A percentile compares a stretch with the other conserved stretches of the same genome.
Conservation (phyloP, 352 stramenopile genomes). For the Phytophthora crassamura region DNA sequence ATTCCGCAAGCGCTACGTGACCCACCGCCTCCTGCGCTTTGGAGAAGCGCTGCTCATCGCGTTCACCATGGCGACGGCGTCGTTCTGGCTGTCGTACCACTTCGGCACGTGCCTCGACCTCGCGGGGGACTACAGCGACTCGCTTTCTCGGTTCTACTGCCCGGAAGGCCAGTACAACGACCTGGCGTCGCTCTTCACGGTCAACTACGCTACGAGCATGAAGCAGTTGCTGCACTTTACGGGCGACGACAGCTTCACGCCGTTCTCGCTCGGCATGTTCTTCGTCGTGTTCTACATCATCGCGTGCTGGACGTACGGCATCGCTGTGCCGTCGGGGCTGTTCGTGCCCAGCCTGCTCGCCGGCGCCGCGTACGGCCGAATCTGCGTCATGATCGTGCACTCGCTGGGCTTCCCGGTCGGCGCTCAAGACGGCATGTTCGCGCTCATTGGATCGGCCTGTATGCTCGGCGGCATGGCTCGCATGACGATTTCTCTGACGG, state of each 20-base stretch:
- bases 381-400: conserved; percentile 76
- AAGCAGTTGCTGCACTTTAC: conserved; percentile 98
- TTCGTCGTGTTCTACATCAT: conserved; percentile 95
- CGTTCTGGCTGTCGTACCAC: conserved; percentile 83
- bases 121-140: conserved; percentile 67
- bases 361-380: conserved; percentile 94
- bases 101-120: conserved; percentile 70
- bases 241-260: conserved; percentile 91
- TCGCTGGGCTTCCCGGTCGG: conserved; percentile 68
- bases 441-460: conserved; percentile 95
- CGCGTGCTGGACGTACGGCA: conserved; percentile 96
- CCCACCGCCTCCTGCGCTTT: conserved; percentile 72
- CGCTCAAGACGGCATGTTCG: conserved; percentile 94
- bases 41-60: conserved; percentile 70
- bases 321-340: conserved; percentile 96
- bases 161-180: conserved; percentile 97
- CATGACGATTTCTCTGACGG: conserved; percentile 99
- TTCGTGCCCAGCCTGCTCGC: conserved; percentile 97
- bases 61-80: conserved; percentile 64
- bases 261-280: conserved; percentile 95
- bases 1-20: conserved; percentile 69
- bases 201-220: conserved; percentile 94
- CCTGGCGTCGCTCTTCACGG: conserved; percentile 96
- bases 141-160: conserved; percentile 95
- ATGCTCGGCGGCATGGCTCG: conserved; percentile 97